A percentile compares a stretch with the other conserved stretches of the same genome.
phyloP scores from a whole-genome alignment of 1,139 yeast species.

The Maudiozyma humilis region DNA sequence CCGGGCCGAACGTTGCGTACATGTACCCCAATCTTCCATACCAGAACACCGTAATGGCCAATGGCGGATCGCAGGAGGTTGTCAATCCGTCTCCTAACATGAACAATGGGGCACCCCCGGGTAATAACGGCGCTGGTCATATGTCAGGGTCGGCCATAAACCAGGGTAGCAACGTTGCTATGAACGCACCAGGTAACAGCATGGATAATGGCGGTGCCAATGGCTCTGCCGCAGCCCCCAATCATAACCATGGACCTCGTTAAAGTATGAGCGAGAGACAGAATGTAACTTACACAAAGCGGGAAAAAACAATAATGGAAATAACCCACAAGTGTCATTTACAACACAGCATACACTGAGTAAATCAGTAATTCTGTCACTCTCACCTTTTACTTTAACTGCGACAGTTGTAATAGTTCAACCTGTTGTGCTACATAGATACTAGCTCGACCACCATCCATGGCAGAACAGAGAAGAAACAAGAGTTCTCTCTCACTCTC shows the following conservation, averaged over 20 bases:
- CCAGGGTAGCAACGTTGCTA: neutral
- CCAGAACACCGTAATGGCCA: neutral
- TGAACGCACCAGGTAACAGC: neutral
- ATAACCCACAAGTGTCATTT: neutral
- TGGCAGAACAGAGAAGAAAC: too few relatives aligned
- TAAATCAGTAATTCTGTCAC: neutral
- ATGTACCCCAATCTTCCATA: constrained; percentile 6
- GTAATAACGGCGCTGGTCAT: neutral
- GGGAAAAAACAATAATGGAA: neutral
- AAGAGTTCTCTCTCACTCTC: too few relatives aligned
- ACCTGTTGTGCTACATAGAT: too few relatives aligned
- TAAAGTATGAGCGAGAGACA: neutral
- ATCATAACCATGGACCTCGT: neutral
- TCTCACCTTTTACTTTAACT: too few relatives aligned
- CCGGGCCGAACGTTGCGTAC: constrained; percentile 4
- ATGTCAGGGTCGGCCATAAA: neutral
- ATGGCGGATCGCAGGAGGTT: neutral
- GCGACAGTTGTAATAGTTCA: too few relatives aligned
- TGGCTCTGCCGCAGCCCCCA: neutral
- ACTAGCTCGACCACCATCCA: too few relatives aligned
- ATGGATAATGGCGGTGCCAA: neutral
- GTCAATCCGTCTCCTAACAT: neutral
- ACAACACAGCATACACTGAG: neutral
- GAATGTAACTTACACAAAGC: too few relatives aligned
- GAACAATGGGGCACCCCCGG: neutral